Conservation (phyloP, 2,329 filamentous ascomycete species). For the Nemania sp. region DNA sequence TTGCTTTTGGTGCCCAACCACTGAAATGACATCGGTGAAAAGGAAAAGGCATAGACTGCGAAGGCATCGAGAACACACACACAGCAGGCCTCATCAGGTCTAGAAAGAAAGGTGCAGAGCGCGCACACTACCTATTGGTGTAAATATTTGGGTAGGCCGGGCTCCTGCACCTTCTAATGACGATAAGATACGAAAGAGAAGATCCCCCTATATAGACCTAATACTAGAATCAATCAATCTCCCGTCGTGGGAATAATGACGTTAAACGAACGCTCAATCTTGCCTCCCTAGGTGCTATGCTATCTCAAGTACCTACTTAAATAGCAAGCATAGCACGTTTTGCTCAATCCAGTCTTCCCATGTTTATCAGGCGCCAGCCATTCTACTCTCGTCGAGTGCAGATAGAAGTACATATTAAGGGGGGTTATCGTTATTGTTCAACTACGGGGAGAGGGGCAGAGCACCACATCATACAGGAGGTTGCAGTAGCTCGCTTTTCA, state of each 20-base stretch:
- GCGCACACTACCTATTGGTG: constrained; percentile 25
- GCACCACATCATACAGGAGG: too few relatives aligned
- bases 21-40: constrained; percentile 7
- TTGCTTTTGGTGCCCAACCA: neutral
- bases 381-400: too few relatives aligned
- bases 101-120: constrained; percentile 6
- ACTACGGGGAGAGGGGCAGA: too few relatives aligned
- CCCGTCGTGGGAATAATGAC: constrained; percentile 15
- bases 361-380: too few relatives aligned
- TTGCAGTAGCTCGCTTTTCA: too few relatives aligned
- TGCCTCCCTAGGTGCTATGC: too few relatives aligned
- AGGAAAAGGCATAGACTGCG: neutral
- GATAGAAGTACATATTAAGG: too few relatives aligned
- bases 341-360: too few relatives aligned
- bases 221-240: constrained; percentile 12
- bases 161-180: constrained; percentile 32
- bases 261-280: too few relatives aligned
- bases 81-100: neutral
- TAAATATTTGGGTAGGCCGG: constrained; percentile 32
- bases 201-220: constrained; percentile 20
- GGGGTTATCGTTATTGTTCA: too few relatives aligned
- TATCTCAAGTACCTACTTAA: too few relatives aligned
- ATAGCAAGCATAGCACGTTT: too few relatives aligned
- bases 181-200: constrained; percentile 13
- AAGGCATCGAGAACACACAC: neutral